Evolutionary conservation across 257 asterid species (phyloP), one percentile per base, ranked within the genome.

Genomic region (Solanum lignicaule): DNA sequence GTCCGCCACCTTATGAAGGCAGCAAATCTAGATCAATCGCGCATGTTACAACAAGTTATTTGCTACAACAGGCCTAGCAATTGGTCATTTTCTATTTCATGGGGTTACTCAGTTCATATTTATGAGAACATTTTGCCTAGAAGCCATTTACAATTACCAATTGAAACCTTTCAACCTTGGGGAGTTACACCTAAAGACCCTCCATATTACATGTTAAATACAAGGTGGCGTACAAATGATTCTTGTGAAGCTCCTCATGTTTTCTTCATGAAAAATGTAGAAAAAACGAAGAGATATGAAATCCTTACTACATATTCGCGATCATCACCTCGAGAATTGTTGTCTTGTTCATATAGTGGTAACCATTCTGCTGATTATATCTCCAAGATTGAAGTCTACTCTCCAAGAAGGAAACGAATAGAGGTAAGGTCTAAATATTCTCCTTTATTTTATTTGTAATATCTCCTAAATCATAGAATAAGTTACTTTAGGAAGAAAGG

Each of bases 31-130:
- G 99, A 94, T 90, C 98, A 94, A 36, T 90, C 98, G 0, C 95
- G 98, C 1, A 46, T 94, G 90, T 84, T 95, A 69, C 98, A 94
- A 71, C 99, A 96, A 83, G 94, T 96, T 33, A 91, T 95, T 68
- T 95, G 98, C 93, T 76, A 94, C 84, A 84, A 93, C 65, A 85
- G 94, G 86, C 89, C 58, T 21, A 89, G 4, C 20, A 90, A 87
- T 27, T 95, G 98, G 98, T 58, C 99, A 5, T 88, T 96, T 8
- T 95, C 99, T 12, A 41, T 94, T 14, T 93, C 99, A 0, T 96
- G 99, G 99, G 98, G 99, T 62, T 95, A 96, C 85, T 93, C 98
- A 0, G 89, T 89, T 1, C 94, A 94, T 32, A 79, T 95, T 31
- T 96, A 96, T 74, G 96, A 95, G 90, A 87, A 87, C 32, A 86